Conservation (phyloP, 441 rosid genomes). For the Codiaeum variegatum region DNA sequence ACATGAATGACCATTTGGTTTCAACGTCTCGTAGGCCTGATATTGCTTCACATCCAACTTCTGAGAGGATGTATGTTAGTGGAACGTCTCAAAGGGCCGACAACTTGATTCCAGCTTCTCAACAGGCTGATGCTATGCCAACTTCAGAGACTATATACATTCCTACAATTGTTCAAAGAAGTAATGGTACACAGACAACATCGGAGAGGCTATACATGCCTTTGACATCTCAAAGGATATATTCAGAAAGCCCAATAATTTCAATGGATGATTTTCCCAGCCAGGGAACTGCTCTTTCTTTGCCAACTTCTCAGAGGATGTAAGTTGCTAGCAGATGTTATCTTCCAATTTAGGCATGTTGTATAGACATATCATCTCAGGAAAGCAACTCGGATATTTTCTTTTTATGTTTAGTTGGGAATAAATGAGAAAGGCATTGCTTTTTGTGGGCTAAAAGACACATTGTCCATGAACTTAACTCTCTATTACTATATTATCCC, state of each 20-base stretch:
- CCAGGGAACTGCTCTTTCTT: slow-evolving; percentile 28
- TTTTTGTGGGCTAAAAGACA: too few relatives aligned
- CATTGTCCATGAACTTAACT: too few relatives aligned
- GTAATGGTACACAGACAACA: slow-evolving; percentile 19
- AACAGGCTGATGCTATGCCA: slow-evolving; percentile 16
- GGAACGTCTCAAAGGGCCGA: slow-evolving; percentile 23
- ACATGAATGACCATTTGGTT: slow-evolving; percentile 26
- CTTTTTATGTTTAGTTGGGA: background rate
- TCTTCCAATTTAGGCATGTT: background rate
- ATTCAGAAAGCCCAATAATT: slow-evolving; percentile 29
- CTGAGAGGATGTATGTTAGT: slow-evolving; percentile 29
- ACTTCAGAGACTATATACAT: slow-evolving; percentile 29
- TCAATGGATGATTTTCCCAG: slow-evolving; percentile 37
- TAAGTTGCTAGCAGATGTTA: slow-evolving; percentile 11
- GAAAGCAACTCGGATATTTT: background rate
- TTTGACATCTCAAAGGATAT: slow-evolving; percentile 33
- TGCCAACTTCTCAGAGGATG: slow-evolving; percentile 33
- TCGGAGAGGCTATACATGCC: slow-evolving; percentile 37
- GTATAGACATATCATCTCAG: background rate
- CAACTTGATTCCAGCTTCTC: slow-evolving; percentile 19
- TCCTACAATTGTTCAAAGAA: slow-evolving; percentile 32
- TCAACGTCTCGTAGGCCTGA: slow-evolving; percentile 28
- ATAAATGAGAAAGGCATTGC: background rate
- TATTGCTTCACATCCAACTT: slow-evolving; percentile 17
- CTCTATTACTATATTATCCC: too few relatives aligned